These are phyloP conservation scores for Apiotrichum brassicae DNA, from an alignment of 1,284 basidiomycete genomes.

Conservation along the genomic window DNA sequence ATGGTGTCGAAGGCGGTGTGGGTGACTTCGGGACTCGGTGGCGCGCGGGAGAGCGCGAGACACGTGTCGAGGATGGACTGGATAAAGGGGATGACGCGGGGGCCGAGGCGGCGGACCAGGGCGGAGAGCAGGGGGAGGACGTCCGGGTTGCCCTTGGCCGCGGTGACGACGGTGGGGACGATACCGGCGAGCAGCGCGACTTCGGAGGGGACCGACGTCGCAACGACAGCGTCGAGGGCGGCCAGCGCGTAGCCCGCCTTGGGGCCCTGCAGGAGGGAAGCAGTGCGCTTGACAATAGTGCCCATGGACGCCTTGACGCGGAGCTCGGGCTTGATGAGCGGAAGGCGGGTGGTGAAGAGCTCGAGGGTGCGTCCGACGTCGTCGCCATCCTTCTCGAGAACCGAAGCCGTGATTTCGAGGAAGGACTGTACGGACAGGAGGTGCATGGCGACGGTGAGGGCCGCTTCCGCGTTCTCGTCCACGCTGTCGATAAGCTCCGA, in stretches of 20 bases:
- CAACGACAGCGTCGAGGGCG: constrained; percentile 57
- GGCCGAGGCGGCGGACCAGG: constrained; percentile 59
- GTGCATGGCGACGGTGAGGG: constrained; percentile 39
- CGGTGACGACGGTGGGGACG: constrained; percentile 56
- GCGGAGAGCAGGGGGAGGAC: constrained; percentile 54
- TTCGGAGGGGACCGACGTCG: constrained; percentile 59
- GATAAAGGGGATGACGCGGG: constrained; percentile 76
- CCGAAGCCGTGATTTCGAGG: constrained; percentile 35
- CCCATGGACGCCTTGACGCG: constrained; percentile 56
- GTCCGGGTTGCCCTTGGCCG: constrained; percentile 49
- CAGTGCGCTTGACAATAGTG: constrained; percentile 47
- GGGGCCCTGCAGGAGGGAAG: constrained; percentile 47
- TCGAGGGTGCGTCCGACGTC: constrained; percentile 40
- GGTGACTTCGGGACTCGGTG: constrained; percentile 14
- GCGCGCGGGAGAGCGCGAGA: constrained; percentile 50
- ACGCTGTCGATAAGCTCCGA: constrained; percentile 34
- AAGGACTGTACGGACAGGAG: constrained; percentile 58
- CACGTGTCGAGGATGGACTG: constrained; percentile 62
- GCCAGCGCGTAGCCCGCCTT: constrained; percentile 51
- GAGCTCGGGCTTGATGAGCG: constrained; percentile 56
- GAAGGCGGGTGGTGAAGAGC: constrained; percentile 61
- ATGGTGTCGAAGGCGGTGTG: constrained; percentile 29
- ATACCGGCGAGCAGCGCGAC: constrained; percentile 57
- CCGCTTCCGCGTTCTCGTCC: constrained; percentile 14
- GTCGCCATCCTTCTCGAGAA: constrained; percentile 27